Base-by-base conservation (phyloP, 1,284 basidiomycete genomes). In the Tetrapyrgos nigripes region DNA sequence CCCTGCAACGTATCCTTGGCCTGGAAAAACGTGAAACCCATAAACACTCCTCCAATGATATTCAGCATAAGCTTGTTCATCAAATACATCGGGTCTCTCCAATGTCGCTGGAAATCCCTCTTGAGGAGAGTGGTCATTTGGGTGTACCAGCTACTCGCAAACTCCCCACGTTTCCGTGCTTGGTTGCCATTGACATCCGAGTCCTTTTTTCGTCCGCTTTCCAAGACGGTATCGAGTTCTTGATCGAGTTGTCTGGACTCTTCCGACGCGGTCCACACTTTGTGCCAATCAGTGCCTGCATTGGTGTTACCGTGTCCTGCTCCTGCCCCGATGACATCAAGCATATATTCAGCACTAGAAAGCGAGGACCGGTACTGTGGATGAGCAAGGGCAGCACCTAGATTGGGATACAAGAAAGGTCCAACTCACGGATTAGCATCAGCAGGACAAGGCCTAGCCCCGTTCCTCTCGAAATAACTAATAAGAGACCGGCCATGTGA, bases 81-180 rank as follows among this genome's bases (percentile, higher is more conserved):
- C n/a, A n/a, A n/a, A n/a, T n/a, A n/a, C n/a, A n/a, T n/a, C n/a
- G n/a, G n/a, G n/a, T n/a, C n/a, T n/a, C n/a, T n/a, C n/a, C n/a
- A n/a, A n/a, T n/a, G n/a, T n/a, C n/a, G n/a, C n/a, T n/a, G n/a
- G n/a, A n/a, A n/a, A n/a, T n/a, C n/a, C n/a, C n/a, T n/a, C n/a
- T n/a, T n/a, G n/a, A n/a, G n/a, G n/a, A 88, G 79, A 40, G 92
- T 77, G 70, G 92, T 93, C 3, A 82, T 83, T 2, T 91, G 86
- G 58, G 86, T 82, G 19, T 87, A 75, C 82, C 83, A 88, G 62
- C 84, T 81, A 59, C 82, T 78, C 54, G 79, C 71, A 62, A 82
- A 80, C 33, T 85, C 82, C 19, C 89, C 82, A 58, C 72, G 79
- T 57, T 74, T 73, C 10, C 64, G 63, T 14, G 81, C 66, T 68